A percentile compares a stretch with the other conserved stretches of the same genome.
phyloP scores from a whole-genome alignment of 129 eudicot species.

The sunflower (Helianthus annuus) region HanXRQr2.0-SUNRISE NC_035434.2:136290053-136290552 shows the following conservation, averaged over 20 bases:
- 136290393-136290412: slow-evolving; percentile 73
- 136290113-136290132: too few relatives aligned
- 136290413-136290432: slow-evolving; percentile 82
- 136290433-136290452: slow-evolving; percentile 58
- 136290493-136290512: background rate
- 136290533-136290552: background rate
- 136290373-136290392: slow-evolving; percentile 71
- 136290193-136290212: too few relatives aligned
- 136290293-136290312: background rate
- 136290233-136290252: too few relatives aligned
- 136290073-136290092: too few relatives aligned
- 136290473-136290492: background rate
- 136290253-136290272: too few relatives aligned
- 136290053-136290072: too few relatives aligned
- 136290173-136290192: too few relatives aligned
- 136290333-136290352: slow-evolving; percentile 5
- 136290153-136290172: too few relatives aligned
- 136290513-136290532: background rate
- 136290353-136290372: slow-evolving; percentile 90
- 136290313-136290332: background rate
- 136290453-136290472: slow-evolving; percentile 11
- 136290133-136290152: too few relatives aligned
- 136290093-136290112: too few relatives aligned
- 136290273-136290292: background rate
- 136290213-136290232: too few relatives aligned